Evolutionary conservation across 495 filamentous ascomycete genomes (phyloP), one percentile per base, ranked within the genome.

Genomic region (Xylaria venustula): DNA sequence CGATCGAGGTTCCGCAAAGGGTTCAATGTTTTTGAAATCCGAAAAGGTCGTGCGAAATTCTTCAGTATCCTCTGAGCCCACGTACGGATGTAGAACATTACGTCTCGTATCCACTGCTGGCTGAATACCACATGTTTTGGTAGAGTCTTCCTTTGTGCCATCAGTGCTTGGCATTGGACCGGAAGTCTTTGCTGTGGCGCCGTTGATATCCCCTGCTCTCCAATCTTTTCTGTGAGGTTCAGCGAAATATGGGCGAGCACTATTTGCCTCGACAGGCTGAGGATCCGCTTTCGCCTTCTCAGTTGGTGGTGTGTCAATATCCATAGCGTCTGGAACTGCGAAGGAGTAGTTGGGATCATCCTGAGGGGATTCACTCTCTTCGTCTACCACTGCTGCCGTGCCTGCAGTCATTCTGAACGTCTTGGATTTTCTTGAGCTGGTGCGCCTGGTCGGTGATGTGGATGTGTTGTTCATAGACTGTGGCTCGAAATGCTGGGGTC

Each of bases 11-110:
- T 74, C 74, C 2, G 76, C 75, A 41, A 93, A 85, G 0, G 91
- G 91, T 34, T 84, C 85, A 7, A 88, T 81, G 28, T 88, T 85
- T 9, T 79, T 77, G 6, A 95, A 81, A 26, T 90, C 85, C 1
- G 82, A 76, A 44, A 96, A 80, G 32, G 87, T 82, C n/a, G 82
- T 67, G 4, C 76, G 77, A 34, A 81, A 71, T 2, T 77, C 78
- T 1, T 80, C 75, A 19, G 65, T 73, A 56, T 82, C 81, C 40
- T 74, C 70, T 9, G 75, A 81, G 3, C 78, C 75, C 17, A 64
- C 61, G 32, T 69, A 60, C 17, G 60, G 60, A 14, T 59, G 65
- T n/a, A 67, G 64, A 45, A 68, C 59, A 17, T 71, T 57, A n/a
- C 54, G 23, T 11, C 57, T 56, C 12, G 62, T n/a, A 37, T 34